phyloP scores from a whole-genome alignment of 129 eudicot genomes.

The Pulicaria dysenterica region DNA sequence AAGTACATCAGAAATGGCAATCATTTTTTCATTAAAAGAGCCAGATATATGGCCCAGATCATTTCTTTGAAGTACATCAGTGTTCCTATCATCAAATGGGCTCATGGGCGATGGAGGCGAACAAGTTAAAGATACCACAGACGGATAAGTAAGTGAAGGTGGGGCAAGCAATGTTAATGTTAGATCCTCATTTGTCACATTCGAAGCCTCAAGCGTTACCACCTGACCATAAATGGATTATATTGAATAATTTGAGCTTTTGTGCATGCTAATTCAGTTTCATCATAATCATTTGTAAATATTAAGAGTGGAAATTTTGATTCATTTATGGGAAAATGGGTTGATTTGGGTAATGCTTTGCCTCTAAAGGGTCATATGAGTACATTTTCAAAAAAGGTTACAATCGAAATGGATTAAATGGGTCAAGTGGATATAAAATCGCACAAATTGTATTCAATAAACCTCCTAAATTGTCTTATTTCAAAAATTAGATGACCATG shows the following conservation, averaged over 20 bases:
- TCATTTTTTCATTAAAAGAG: conserved; percentile 36
- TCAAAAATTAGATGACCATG: neutral
- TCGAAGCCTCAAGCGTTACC: conserved; percentile 85
- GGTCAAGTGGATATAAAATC: neutral
- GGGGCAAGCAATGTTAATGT: conserved; percentile 85
- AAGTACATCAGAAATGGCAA: conserved; percentile 48
- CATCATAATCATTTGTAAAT: conserved; percentile 7
- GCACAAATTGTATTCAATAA: neutral
- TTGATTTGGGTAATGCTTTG: neutral
- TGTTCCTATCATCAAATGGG: conserved; percentile 39
- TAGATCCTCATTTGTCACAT: conserved; percentile 72
- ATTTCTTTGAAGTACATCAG: conserved; percentile 24
- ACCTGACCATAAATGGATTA: conserved; percentile 50
- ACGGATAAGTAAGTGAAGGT: conserved; percentile 62
- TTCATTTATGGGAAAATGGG: neutral
- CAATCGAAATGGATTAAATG: neutral
- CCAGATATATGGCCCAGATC: conserved; percentile 42
- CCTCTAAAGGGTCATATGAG: neutral
- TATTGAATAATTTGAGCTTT: neutral
- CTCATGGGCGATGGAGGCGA: conserved; percentile 60
- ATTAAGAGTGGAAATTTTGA: neutral
- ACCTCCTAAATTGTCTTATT: neutral
- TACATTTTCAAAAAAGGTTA: neutral
- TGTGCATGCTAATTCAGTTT: neutral
- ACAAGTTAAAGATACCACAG: conserved; percentile 55